Evolutionary conservation across 768 basidiomycete species (phyloP), one percentile per base, ranked within the genome.

Genomic region (Suillus americanus): DNA sequence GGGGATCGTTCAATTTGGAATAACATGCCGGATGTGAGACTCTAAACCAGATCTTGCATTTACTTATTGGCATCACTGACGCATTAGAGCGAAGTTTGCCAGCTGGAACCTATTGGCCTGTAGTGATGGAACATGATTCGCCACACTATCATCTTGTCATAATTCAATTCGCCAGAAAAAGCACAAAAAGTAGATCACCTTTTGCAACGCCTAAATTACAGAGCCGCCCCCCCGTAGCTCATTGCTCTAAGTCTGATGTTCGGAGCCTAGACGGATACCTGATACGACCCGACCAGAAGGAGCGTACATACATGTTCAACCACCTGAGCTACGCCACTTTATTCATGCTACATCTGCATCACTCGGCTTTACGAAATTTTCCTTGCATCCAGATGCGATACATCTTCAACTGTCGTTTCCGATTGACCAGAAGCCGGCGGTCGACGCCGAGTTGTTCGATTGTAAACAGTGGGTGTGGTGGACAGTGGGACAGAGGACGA

Each of bases 371-470:
- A 64, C 81, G 80, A 72, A 94, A 94, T 72, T 89, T 90, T 0
- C 86, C 92, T 76, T 96, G 94, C 88, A 95, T 87, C 94, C 94
- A 97, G 0, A 95, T 91, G 54, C 97, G 82, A 74, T 97, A 98
- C 97, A 99, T 99, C 77, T 97, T 97, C 60, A 97, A 78, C 78
- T 95, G 91, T 64, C 93, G 82, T 78, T 97, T 98, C 54, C 97
- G 83, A 72, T 99, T 99, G 61, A 99, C 89, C 51, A 99, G 82
- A 63, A 99, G 78, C 50, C 97, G 83, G 8, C 95, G 82, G 79
- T 99, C 97, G 7, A 95, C 86, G 2, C 95, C 95, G 2, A 99
- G 82, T 71, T 94, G 92, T 63, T 89, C 86, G n/a, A 87, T 83
- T n/a, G 81, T 73, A 75, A 98, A 96, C 41, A 94, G 79, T 6